Base-by-base conservation (phyloP, 2,329 filamentous ascomycete species). In the Berkeleyomyces basicola region DNA sequence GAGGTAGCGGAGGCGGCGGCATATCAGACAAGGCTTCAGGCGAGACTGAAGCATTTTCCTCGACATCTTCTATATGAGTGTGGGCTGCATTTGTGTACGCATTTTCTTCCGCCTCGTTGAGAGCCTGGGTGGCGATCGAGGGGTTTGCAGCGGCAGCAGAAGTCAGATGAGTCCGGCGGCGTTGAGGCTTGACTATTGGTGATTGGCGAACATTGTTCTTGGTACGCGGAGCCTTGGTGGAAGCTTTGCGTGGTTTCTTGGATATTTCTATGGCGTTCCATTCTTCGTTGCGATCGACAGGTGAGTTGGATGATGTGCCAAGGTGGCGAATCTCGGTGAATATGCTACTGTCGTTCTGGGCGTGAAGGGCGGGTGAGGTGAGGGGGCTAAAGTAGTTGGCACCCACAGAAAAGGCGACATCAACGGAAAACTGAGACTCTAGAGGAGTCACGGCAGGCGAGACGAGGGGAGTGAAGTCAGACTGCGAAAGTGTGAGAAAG, bases 361-460 rank as follows among this genome's bases (percentile, higher is more conserved):
- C 86, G 71, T 88, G 85, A 16, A 93, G 76, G 3, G 88, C 87
- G 1, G 88, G 88, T 14, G 88, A 93, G 4, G 87, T 90, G 58
- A 93, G 77, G 7, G 88, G 88, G 70, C 88, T 93, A 71, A 93
- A 91, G 73, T 90, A 92, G 42, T 86, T 81, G 43, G 81, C 82
- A 0, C 86, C 84, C 3, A 88, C 78, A 4, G 81, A 79, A 68
- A 83, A 88, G 58, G 76, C 75, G 40, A 73, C 74, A 33, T 83
- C 80, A 42, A 82, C 75, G 55, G 79, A 77, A 70, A 88, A 90
- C 66, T 85, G 83, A 49, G 82, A 78, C 69, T 91, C 88, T 59
- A 90, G 78, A 31, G 88, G 88, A 1, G 88, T 91, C 51, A 92
- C 87, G 3, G 87, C 88, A n/a, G 88, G 88, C 16, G 88, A 91